Evolutionary conservation across 2,329 filamentous ascomycete species (phyloP).

Genomic region (Hypoxylon sp.): DNA sequence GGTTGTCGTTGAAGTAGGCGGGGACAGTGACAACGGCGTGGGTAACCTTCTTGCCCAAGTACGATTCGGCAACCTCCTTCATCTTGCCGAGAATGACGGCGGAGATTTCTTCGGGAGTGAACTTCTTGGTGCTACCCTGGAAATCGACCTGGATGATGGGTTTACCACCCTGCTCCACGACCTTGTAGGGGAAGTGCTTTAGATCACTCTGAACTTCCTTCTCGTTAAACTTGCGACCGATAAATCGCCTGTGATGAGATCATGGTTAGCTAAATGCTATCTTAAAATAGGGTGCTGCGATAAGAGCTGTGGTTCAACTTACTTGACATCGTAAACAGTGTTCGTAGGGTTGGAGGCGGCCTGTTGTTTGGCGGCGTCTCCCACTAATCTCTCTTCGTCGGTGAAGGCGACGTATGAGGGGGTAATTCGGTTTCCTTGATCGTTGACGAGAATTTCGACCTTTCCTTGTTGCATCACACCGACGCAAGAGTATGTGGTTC

Average conservation of each 20-base stretch:
- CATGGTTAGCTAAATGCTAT: conserved; percentile 43
- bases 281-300: conserved; percentile 1
- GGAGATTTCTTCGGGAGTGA: conserved; percentile 83
- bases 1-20: conserved; percentile 98
- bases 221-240: conserved; percentile 83
- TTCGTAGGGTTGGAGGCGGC: conserved; percentile 79
- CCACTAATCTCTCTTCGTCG: conserved; percentile 94
- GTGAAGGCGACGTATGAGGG: conserved; percentile 96
- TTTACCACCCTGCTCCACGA: conserved; percentile 88
- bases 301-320: conserved; percentile 52
- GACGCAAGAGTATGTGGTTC: conserved; percentile 89
- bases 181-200: conserved; percentile 99
- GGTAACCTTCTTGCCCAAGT: conserved; percentile 82
- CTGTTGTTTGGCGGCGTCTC: conserved; percentile 98
- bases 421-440: conserved; percentile 96
- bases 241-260: conserved; percentile 70
- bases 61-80: conserved; percentile 83
- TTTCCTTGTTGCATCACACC: conserved; percentile 96
- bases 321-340: conserved; percentile 87
- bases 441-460: conserved; percentile 94
- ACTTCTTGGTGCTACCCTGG: conserved; percentile 70
- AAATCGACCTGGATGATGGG: conserved; percentile 82
- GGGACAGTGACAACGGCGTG: conserved; percentile 93
- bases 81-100: conserved; percentile 86
- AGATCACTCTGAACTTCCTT: conserved; percentile 90